Evolutionary conservation across 768 basidiomycete genomes (phyloP), one percentile per base, ranked within the genome.

Genomic region (Phlebiopsis flavidoalba): DNA sequence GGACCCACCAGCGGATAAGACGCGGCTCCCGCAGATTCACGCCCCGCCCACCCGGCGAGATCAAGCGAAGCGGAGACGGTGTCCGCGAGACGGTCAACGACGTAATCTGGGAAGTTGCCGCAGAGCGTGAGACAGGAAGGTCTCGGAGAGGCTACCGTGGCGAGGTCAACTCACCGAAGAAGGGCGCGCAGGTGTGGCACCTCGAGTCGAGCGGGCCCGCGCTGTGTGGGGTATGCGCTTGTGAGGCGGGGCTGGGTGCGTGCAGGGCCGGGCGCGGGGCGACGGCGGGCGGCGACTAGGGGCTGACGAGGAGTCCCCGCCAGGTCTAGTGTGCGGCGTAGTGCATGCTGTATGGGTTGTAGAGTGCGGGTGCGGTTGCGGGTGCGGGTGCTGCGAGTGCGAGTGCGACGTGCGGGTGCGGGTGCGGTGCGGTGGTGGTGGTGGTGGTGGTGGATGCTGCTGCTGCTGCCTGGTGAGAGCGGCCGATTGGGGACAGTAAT

Each of bases 1-100:
- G 19, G n/a, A 67, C 57, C 53, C 66, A 55, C 47, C 55, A 15
- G 40, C 51, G 36, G 31, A n/a, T n/a, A n/a, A 66, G 56, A 12
- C 15, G 45, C 45, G 37, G 53, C 57, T 57, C 64, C 63, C 36
- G 60, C 45, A 56, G 15, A n/a, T 21, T 15, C 33, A 40, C 58
- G 54, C 35, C 37, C 48, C 48, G 57, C 59, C 48, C 48, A 46
- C 59, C 52, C n/a, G 8, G 59, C 33, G 58, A 40, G 33, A 36
- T 61, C 64, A n/a, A 66, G 63, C 1, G 59, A 46, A 21, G 53
- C 33, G 12, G 46, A 11, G 10, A 62, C 61, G 35, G 61, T 59
- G 11, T 33, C 56, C 46, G 47, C 40, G 37, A 62, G 57, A 31
- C 57, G 31, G 40, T 58, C 61, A 15, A 62, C 57, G 43, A 62